Base-by-base conservation (phyloP, 805 yeast species). In the Candida palmyrensis region DNA sequence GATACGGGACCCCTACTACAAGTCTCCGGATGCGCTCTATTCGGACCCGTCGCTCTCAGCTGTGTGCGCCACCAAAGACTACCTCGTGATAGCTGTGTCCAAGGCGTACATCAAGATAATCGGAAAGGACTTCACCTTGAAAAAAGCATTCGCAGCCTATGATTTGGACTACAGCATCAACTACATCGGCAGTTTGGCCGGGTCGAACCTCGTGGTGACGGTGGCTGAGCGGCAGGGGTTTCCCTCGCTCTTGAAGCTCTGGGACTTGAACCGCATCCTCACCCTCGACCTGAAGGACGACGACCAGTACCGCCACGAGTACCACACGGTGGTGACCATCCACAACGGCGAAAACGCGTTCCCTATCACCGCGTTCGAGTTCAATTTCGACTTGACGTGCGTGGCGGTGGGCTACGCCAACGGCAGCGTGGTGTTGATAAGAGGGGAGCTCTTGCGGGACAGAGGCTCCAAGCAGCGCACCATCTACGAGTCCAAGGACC, bases 371-470 rank as follows among this genome's bases (percentile, higher is more conserved):
- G 71, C 84, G 20, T 71, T 83, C 40, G 67, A 71, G 11, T 58
- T 71, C 31, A 70, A 78, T 11, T 44, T 55, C 1, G 78, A 73
- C 38, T 72, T 80, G 39, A 69, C 85, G 3, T 73, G 84, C 21
- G 53, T 82, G 5, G 89, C 83, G 0, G 59, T 85, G 29, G 96
- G 96, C 0, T 85, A 77, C 46, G 81, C 89, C 10, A 82, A 88
- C 53, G 98, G 98, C 2, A 69, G 77, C 14, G 87, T 89, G 2
- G 63, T 89, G 2, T 60, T 89, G 5, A 75, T 89, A 0, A 62
- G 97, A 41, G 98, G 98, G 6, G 97, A 92, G 54, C 55, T 92
- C 20, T 44, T 86, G 5, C 76, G 88, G 45, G 98, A 92, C 50
- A 65, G 95, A 38, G 97, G 97, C 0, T 78, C 95, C 7, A 75